Evolutionary conservation across 345 rosid species (phyloP).

Genomic region (Brassica cretica): DNA sequence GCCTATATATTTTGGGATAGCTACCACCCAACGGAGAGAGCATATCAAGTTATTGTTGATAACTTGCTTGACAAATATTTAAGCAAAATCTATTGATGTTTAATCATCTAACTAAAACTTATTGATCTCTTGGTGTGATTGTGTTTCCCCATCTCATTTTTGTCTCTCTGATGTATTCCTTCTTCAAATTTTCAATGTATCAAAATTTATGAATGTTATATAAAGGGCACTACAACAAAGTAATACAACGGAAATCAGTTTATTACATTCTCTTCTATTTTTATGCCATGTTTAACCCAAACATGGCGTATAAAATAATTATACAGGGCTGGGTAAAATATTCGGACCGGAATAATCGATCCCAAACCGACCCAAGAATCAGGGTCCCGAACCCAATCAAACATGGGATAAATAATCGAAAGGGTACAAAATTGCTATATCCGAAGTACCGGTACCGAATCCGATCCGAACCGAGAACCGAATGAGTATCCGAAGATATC

Average conservation of each 20-base stretch:
- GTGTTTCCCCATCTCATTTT: not conserved
- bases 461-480: too few relatives aligned
- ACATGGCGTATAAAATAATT: too few relatives aligned
- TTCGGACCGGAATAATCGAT: too few relatives aligned
- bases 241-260: not conserved
- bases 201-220: not conserved
- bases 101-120: not conserved
- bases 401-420: too few relatives aligned
- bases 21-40: conserved; percentile 65
- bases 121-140: not conserved
- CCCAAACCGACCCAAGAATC: too few relatives aligned
- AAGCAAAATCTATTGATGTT: not conserved
- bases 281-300: not conserved
- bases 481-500: too few relatives aligned
- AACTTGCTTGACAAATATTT: conserved; percentile 17
- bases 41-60: conserved; percentile 44
- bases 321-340: too few relatives aligned
- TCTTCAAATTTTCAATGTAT: not conserved
- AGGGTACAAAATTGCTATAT: too few relatives aligned
- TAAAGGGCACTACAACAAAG: not conserved
- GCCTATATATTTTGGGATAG: conserved; percentile 63
- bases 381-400: too few relatives aligned
- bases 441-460: too few relatives aligned
- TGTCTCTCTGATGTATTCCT: not conserved
- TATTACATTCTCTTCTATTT: conserved; percentile 25